Base-by-base conservation (phyloP, 176 grass and related monocot genomes). In the Carex pumila region DNA sequence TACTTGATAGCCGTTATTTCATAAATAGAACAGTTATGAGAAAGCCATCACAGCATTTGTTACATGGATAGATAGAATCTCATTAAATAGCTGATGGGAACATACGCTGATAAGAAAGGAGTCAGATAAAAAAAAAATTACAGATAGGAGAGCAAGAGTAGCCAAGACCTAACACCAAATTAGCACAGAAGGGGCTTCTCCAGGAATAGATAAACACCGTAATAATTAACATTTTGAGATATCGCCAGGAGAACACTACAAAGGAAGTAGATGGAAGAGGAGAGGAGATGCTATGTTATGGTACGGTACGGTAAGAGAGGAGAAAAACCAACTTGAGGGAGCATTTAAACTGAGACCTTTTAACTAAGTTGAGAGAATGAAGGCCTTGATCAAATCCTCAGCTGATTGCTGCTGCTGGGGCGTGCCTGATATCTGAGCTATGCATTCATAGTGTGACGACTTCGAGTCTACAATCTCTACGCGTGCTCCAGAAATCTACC, bases 401-500 rank as follows among this genome's bases (percentile, higher is more conserved):
- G 96, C 91, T 11, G 93, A 92, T 54, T 90, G 93, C 83, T 89
- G 92, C 88, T 99, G 91, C 61, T 94, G 88, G 64, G 81, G 63
- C 43, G 88, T 95, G 61, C 96, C 93, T 64, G 91, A 95, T 83
- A 99, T 95, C 36, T 85, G 82, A 68, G 96, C 96, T 85, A 95
- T 85, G 83, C 92, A 90, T 15, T 95, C 96, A 88, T 81, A 94
- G 73, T 85, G 96, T 22, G 93, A 99, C 65, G 86, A 84, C 76
- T 90, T 95, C 30, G 96, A 92, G 65, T 99, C 93, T 66, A 91
- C 77, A 79, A 99, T 92, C 82, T 99, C 93, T 80, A 99, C 84
- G 59, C 83, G 86, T 76, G 93, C 93, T 90, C 96, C 93, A 77
- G 96, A 99, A 89, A 99, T 99, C 96, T 99, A 93, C 87, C 87